Conservation (phyloP, 352 stramenopile genomes). For the Phytophthora quininea region DNA sequence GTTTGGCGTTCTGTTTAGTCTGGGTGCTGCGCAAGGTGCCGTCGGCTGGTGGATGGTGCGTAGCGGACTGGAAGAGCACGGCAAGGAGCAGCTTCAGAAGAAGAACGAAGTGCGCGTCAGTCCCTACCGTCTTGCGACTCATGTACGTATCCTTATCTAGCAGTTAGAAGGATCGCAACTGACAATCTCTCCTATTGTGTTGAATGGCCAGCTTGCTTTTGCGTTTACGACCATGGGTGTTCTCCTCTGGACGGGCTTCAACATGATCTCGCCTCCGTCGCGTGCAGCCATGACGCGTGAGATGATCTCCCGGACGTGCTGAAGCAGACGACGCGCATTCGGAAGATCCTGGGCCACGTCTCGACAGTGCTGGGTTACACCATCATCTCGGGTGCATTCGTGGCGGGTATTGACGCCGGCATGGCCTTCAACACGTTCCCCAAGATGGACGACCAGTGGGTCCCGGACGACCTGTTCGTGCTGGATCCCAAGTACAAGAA, state of each 20-base stretch:
- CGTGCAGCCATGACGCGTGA: slow-evolving; percentile 63
- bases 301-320: slow-evolving; percentile 85
- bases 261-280: slow-evolving; percentile 84
- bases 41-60: slow-evolving; percentile 99
- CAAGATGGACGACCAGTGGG: slow-evolving; percentile 95
- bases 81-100: slow-evolving; percentile 73
- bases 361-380: slow-evolving; percentile 80
- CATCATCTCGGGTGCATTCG: slow-evolving; percentile 93
- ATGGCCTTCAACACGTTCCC: slow-evolving; percentile 99
- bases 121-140: slow-evolving; percentile 96
- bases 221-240: slow-evolving; percentile 96
- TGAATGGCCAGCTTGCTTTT: slow-evolving; percentile 87
- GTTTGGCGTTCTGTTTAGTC: slow-evolving; percentile 66
- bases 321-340: slow-evolving; percentile 65
- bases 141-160: slow-evolving; percentile 57
- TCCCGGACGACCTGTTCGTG: slow-evolving; percentile 94
- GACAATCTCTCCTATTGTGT: slow-evolving; percentile 1
- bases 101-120: slow-evolving; percentile 97
- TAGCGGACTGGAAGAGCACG: slow-evolving; percentile 96
- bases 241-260: slow-evolving; percentile 95
- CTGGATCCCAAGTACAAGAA: slow-evolving; percentile 93
- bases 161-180: background rate
- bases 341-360: slow-evolving; percentile 65
- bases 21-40: slow-evolving; percentile 70
- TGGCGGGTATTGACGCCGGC: slow-evolving; percentile 98